These are phyloP conservation scores for Talaromyces sp. DNA, from an alignment of 2,329 filamentous ascomycete genomes.

Conservation along the genomic window DNA sequence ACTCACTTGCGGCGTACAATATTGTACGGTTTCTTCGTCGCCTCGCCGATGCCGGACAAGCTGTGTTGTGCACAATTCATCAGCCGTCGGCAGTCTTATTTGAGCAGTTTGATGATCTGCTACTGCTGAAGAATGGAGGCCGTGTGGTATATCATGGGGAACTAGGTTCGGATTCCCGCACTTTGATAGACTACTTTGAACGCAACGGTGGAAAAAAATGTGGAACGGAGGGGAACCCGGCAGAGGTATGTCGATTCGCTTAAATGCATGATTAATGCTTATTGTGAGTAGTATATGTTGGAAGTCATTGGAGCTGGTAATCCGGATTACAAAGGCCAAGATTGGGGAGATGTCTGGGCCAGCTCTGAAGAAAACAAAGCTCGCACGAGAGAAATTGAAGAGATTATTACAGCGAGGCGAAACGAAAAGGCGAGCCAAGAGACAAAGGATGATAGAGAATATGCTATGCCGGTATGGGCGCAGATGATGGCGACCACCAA, in stretches of 20 bases:
- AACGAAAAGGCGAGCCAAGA: conserved; percentile 35
- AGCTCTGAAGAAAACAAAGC: conserved; percentile 49
- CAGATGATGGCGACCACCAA: conserved; percentile 56
- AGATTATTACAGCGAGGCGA: conserved; percentile 50
- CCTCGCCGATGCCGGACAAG: conserved; percentile 71
- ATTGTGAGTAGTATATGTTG: conserved; percentile 68
- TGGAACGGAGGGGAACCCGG: conserved; percentile 63
- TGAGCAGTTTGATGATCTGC: conserved; percentile 79
- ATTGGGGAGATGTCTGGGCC: conserved; percentile 63
- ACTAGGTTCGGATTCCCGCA: conserved; percentile 69
- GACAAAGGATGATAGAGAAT: conserved; percentile 57
- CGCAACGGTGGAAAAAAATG: conserved; percentile 61
- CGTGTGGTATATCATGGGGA: conserved; percentile 83
- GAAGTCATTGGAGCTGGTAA: conserved; percentile 65
- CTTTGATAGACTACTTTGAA: conserved; percentile 70
- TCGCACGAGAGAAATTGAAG: conserved; percentile 51
- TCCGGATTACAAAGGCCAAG: conserved; percentile 57
- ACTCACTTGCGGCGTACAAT: conserved; percentile 66
- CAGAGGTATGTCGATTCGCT: conserved; percentile 47
- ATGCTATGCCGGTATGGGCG: conserved; percentile 56
- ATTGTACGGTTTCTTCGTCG: conserved; percentile 62
- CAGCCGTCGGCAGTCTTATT: conserved; percentile 84
- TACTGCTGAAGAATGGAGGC: conserved; percentile 75
- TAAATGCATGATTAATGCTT: neutral
- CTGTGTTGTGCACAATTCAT: conserved; percentile 87